Percentiles rank a stretch among this genome's conserved stretches.
Evolutionary conservation across 1,139 yeast genomes (phyloP).

Genomic region (Pichia sp.): DNA sequence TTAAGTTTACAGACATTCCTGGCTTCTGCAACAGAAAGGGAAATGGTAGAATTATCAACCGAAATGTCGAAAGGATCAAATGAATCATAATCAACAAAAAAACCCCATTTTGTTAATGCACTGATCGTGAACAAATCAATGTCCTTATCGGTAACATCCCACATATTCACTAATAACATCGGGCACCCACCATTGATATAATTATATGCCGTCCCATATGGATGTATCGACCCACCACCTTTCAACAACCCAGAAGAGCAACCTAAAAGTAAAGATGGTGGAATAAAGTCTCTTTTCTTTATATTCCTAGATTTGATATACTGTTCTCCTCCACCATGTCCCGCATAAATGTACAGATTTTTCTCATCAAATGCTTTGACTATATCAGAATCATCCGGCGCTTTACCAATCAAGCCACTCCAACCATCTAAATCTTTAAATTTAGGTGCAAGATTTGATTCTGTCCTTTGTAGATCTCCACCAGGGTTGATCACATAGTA

Average conservation of each 20-base stretch:
- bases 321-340: conserved; percentile 95
- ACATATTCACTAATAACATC: conserved; percentile 75
- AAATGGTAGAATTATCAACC: conserved; percentile 31
- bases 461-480: conserved; percentile 69
- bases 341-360: conserved; percentile 71
- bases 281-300: conserved; percentile 42
- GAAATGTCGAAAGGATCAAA: conserved; percentile 20
- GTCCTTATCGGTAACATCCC: conserved; percentile 98
- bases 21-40: conserved; percentile 53
- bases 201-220: conserved; percentile 71
- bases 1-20: conserved; percentile 61
- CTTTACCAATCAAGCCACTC: conserved; percentile 49
- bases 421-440: conserved; percentile 45
- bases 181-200: conserved; percentile 81
- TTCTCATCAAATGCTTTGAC: conserved; percentile 37
- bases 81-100: conserved; percentile 33
- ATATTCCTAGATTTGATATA: conserved; percentile 53
- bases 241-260: conserved; percentile 81
- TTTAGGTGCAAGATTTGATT: conserved; percentile 48
- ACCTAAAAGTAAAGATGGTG: conserved; percentile 79
- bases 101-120: conserved; percentile 60
- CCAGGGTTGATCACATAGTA: conserved; percentile 75
- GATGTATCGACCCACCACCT: conserved; percentile 58
- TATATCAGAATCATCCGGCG: conserved; percentile 56
- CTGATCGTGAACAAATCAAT: conserved; percentile 71